These are phyloP conservation scores for Tricladium varicosporioides DNA, from an alignment of 2,329 filamentous ascomycete genomes.

Conservation along the genomic window DNA sequence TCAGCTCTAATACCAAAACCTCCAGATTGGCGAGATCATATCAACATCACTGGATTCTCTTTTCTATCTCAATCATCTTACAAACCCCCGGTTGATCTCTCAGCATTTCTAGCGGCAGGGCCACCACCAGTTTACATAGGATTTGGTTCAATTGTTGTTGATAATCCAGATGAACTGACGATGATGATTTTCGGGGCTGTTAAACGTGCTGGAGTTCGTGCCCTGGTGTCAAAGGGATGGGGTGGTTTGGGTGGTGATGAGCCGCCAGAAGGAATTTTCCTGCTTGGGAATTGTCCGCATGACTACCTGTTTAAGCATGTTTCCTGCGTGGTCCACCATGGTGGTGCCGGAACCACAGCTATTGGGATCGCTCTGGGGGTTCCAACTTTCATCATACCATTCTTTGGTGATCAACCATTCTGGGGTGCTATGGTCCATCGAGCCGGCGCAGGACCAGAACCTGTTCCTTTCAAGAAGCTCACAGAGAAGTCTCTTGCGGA, in stretches of 20 bases:
- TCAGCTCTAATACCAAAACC: constrained; percentile 65
- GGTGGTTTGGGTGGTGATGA: constrained; percentile 60
- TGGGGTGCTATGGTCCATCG: constrained; percentile 70
- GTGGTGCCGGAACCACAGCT: constrained; percentile 72
- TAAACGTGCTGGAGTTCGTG: constrained; percentile 61
- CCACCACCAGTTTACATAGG: constrained; percentile 69
- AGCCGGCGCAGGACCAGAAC: constrained; percentile 62
- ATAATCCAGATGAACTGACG: constrained; percentile 66
- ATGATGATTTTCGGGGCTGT: constrained; percentile 69
- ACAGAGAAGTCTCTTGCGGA: constrained; percentile 62
- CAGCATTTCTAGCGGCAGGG: constrained; percentile 53
- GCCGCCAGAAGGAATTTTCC: constrained; percentile 60
- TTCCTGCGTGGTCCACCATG: constrained; percentile 67
- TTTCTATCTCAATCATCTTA: constrained; percentile 62
- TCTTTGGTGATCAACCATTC: constrained; percentile 77
- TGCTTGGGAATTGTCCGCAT: constrained; percentile 72
- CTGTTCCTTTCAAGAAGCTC: constrained; percentile 67
- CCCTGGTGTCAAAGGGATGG: constrained; percentile 74
- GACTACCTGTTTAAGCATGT: constrained; percentile 74
- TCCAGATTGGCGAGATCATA: constrained; percentile 62
- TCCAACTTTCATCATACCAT: constrained; percentile 70
- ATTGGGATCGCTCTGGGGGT: constrained; percentile 68
- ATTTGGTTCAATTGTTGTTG: constrained; percentile 73
- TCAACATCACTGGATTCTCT: constrained; percentile 77
- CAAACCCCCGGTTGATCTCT: constrained; percentile 52